phyloP scores from a whole-genome alignment of 805 yeast species.

The Metschnikowia peoriensis region DNA sequence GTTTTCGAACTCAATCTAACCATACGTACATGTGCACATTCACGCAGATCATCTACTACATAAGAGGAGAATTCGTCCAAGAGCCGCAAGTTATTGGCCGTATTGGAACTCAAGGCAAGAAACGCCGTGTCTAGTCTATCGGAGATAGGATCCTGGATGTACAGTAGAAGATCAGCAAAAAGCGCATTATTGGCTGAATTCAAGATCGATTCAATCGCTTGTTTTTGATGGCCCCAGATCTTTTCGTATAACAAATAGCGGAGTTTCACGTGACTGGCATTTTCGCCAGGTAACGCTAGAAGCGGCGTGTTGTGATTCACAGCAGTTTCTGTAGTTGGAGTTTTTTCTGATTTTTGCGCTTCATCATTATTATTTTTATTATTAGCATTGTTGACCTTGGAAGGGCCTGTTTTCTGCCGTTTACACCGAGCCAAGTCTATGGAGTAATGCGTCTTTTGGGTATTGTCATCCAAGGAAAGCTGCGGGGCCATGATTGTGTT shows the following conservation, averaged over 20 bases:
- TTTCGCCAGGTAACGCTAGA: conserved; percentile 23
- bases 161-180: conserved; percentile 26
- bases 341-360: neutral
- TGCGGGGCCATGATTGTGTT: neutral
- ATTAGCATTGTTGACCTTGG: neutral
- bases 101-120: conserved; percentile 38
- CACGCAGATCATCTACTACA: conserved; percentile 11
- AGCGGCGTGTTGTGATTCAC: conserved; percentile 22
- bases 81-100: conserved; percentile 39
- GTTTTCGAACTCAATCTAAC: conserved; percentile 31
- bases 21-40: conserved; percentile 17
- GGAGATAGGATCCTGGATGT: conserved; percentile 18
- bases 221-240: conserved; percentile 30
- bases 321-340: neutral
- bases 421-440: conserved; percentile 11
- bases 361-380: neutral
- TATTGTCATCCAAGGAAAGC: conserved; percentile 14
- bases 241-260: conserved; percentile 25
- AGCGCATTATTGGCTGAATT: conserved; percentile 33
- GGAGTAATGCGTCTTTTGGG: conserved; percentile 37
- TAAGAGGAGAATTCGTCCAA: conserved; percentile 32
- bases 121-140: conserved; percentile 31
- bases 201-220: conserved; percentile 28
- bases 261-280: conserved; percentile 18
- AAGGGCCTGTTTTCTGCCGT: neutral